A percentile compares a stretch with the other conserved stretches of the same genome.
Evolutionary conservation across 805 yeast genomes (phyloP).

Genomic region (Nakazawaea holstii): DNA sequence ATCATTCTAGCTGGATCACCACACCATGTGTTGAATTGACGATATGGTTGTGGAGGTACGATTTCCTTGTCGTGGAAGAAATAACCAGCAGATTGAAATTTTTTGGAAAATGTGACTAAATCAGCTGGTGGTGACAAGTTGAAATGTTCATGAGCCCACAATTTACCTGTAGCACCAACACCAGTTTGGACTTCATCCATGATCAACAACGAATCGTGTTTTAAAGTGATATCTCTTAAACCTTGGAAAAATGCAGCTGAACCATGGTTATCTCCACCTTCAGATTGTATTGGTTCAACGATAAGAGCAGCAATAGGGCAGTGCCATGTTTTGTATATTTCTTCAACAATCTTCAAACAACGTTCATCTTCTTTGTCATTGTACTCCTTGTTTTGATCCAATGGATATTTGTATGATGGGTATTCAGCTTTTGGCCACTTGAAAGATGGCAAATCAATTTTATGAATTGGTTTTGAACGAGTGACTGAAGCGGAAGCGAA

Average conservation of each 20-base stretch:
- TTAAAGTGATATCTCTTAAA: conserved; percentile 52
- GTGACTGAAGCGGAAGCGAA: conserved; percentile 54
- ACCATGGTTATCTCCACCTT: conserved; percentile 76
- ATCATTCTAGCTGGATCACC: conserved; percentile 70
- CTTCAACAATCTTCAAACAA: conserved; percentile 40
- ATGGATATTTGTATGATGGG: conserved; percentile 82
- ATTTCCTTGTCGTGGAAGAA: conserved; percentile 55
- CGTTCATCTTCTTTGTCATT: conserved; percentile 43
- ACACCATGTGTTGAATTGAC: conserved; percentile 78
- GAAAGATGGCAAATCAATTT: conserved; percentile 55
- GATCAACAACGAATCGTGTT: conserved; percentile 53
- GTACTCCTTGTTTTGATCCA: conserved; percentile 55
- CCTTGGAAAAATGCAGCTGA: conserved; percentile 57
- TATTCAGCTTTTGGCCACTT: conserved; percentile 58
- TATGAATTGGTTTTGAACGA: conserved; percentile 51
- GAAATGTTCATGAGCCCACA: conserved; percentile 74
- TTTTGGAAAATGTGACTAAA: conserved; percentile 66
- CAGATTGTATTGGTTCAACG: conserved; percentile 63
- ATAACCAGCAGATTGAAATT: conserved; percentile 71
- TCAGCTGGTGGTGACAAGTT: conserved; percentile 58
- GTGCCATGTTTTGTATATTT: conserved; percentile 31
- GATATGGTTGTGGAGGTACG: conserved; percentile 55
- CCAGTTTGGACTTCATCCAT: conserved; percentile 75
- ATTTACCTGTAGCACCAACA: conserved; percentile 66
- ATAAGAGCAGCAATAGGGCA: conserved; percentile 46